Percentiles rank a stretch among this genome's conserved stretches.
Evolutionary conservation across 208 protist genomes (phyloP).

Genomic region (Naegleria fowleri): DNA sequence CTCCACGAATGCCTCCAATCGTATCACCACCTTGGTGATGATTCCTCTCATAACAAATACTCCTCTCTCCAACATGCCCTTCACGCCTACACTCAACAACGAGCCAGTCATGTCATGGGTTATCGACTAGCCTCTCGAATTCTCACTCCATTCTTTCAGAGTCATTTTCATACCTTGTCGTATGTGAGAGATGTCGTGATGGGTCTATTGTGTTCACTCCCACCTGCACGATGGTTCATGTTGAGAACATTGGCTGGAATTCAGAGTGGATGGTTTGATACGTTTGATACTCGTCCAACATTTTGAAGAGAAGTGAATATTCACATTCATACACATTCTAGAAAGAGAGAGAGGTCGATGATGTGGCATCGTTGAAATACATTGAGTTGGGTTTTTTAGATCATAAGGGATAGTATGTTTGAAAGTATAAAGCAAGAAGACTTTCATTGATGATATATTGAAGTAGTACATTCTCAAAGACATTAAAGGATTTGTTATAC

Average conservation of each 20-base stretch:
- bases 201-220: background rate
- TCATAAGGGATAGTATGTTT: no score
- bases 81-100: background rate
- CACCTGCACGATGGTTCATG: background rate
- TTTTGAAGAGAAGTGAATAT: no score
- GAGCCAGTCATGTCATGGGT: background rate
- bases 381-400: no score
- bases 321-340: no score
- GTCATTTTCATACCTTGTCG: background rate
- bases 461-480: no score
- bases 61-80: background rate
- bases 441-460: no score
- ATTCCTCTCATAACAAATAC: no score
- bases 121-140: background rate
- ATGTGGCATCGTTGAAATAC: no score
- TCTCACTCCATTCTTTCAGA: background rate
- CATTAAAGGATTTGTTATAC: no score
- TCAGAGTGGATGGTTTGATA: background rate
- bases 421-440: no score
- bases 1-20: background rate
- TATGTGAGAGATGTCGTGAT: background rate
- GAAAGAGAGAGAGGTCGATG: no score
- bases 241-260: background rate
- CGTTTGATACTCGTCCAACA: background rate
- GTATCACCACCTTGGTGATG: no score